phyloP scores from a whole-genome alignment of 768 basidiomycete species.

The Artomyces pyxidatus region DNA sequence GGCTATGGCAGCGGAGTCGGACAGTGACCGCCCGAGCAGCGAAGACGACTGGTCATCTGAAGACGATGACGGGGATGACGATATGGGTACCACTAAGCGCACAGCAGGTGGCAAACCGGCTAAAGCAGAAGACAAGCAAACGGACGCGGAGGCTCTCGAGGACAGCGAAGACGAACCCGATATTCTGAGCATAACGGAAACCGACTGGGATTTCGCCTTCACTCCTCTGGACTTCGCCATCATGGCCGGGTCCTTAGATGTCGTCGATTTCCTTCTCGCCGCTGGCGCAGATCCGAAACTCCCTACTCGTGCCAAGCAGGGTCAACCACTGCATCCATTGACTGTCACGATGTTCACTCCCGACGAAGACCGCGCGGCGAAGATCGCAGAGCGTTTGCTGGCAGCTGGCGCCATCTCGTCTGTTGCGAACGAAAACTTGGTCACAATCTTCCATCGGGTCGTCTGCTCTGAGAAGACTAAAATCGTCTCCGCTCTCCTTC shows the following conservation, averaged over 20 bases:
- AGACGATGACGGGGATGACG: constrained; percentile 18
- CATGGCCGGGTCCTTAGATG: constrained; percentile 34
- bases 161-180: constrained; percentile 44
- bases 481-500: constrained; percentile 21
- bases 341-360: constrained; percentile 19
- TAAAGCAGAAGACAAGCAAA: constrained; percentile 18
- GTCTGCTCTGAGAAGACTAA: constrained; percentile 17
- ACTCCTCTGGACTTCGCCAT: constrained; percentile 45
- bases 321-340: constrained; percentile 20
- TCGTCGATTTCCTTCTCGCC: constrained; percentile 38
- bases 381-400: constrained; percentile 23
- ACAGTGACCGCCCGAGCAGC: constrained; percentile 14
- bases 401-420: constrained; percentile 22
- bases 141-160: constrained; percentile 34
- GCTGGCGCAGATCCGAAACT: constrained; percentile 39
- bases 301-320: constrained; percentile 24
- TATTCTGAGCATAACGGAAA: constrained; percentile 42
- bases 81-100: no score
- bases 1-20: constrained; percentile 4
- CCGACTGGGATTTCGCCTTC: constrained; percentile 54
- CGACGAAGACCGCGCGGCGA: constrained; percentile 17
- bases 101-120: no score
- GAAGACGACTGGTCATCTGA: constrained; percentile 17
- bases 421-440: constrained; percentile 20
- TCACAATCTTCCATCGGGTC: constrained; percentile 25